phyloP scores from a whole-genome alignment of 2,329 filamentous ascomycete species.

The Pezicula radicicola region DNA sequence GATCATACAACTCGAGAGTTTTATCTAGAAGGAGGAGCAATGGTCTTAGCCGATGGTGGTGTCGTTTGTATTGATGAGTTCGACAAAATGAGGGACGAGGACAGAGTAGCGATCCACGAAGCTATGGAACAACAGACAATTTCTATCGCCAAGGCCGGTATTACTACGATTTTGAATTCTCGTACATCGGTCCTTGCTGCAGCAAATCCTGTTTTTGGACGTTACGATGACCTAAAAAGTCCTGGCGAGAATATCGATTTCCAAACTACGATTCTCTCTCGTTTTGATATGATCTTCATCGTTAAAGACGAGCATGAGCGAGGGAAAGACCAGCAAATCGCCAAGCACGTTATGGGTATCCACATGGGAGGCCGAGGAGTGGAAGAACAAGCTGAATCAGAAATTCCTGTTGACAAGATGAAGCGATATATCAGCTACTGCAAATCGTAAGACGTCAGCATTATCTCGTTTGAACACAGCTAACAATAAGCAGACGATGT shows the following conservation, averaged over 20 bases:
- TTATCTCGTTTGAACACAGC: not conserved
- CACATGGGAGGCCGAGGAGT: slow-evolving; percentile 87
- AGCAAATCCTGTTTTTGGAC: slow-evolving; percentile 95
- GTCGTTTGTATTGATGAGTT: slow-evolving; percentile 99
- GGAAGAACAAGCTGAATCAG: slow-evolving; percentile 80
- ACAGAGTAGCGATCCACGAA: slow-evolving; percentile 96
- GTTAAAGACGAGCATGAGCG: slow-evolving; percentile 93
- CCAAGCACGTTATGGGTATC: slow-evolving; percentile 94
- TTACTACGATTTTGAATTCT: slow-evolving; percentile 96
- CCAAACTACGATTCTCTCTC: slow-evolving; percentile 94
- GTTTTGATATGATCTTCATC: slow-evolving; percentile 99
- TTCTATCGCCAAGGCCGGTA: slow-evolving; percentile 96
- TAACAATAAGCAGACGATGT: slow-evolving; percentile 62
- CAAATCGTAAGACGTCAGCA: slow-evolving; percentile 68
- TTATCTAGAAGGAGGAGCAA: slow-evolving; percentile 95
- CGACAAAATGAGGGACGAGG: slow-evolving; percentile 99
- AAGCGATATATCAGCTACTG: slow-evolving; percentile 96
- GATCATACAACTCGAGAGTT: slow-evolving; percentile 92
- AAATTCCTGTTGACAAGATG: slow-evolving; percentile 95
- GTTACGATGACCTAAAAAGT: slow-evolving; percentile 96
- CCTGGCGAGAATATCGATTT: slow-evolving; percentile 99
- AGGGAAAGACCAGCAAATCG: slow-evolving; percentile 86
- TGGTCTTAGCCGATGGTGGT: slow-evolving; percentile 95
- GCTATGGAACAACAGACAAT: slow-evolving; percentile 99
- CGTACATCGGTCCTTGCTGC: slow-evolving; percentile 92